Percentiles rank a stretch among this genome's conserved stretches.
These are phyloP conservation scores for Stephanodiscus triporus DNA, from an alignment of 108 stramenopile genomes.

Conservation along the genomic window DNA sequence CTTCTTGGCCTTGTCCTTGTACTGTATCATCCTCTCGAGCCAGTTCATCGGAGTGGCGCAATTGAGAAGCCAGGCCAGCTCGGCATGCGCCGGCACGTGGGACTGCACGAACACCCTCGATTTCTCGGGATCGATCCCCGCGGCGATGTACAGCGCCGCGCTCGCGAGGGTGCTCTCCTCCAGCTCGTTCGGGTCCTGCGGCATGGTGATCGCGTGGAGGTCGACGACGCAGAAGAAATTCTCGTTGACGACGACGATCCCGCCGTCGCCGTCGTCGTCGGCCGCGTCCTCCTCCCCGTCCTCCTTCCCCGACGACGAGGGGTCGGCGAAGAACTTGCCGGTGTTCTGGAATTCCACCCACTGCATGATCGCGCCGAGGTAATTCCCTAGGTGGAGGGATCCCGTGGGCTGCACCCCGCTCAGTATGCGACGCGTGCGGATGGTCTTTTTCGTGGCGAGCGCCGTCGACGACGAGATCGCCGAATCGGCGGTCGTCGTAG, in stretches of 20 bases:
- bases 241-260: slow-evolving; percentile 60
- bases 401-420: slow-evolving; percentile 99
- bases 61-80: slow-evolving; percentile 97
- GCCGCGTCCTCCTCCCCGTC: slow-evolving; percentile 36
- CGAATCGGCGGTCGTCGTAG: neutral
- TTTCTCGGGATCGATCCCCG: slow-evolving; percentile 90
- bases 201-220: slow-evolving; percentile 99
- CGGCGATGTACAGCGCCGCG: slow-evolving; percentile 90
- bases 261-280: slow-evolving; percentile 12
- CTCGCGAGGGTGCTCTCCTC: slow-evolving; percentile 77
- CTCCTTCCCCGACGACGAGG: slow-evolving; percentile 63
- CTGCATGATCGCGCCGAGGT: slow-evolving; percentile 96
- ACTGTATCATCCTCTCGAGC: slow-evolving; percentile 99
- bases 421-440: slow-evolving; percentile 74
- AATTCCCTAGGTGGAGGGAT: slow-evolving; percentile 97
- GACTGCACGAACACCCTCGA: slow-evolving; percentile 94
- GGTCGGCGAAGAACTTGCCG: slow-evolving; percentile 52
- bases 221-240: slow-evolving; percentile 99
- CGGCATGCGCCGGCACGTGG: slow-evolving; percentile 96
- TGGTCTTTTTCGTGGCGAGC: slow-evolving; percentile 20
- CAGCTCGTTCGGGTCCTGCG: slow-evolving; percentile 91
- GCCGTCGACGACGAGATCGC: neutral
- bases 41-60: slow-evolving; percentile 98
- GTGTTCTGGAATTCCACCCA: slow-evolving; percentile 96
- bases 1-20: slow-evolving; percentile 98